Conservation (phyloP, 768 basidiomycete genomes). For the Mycena crocata region DNA sequence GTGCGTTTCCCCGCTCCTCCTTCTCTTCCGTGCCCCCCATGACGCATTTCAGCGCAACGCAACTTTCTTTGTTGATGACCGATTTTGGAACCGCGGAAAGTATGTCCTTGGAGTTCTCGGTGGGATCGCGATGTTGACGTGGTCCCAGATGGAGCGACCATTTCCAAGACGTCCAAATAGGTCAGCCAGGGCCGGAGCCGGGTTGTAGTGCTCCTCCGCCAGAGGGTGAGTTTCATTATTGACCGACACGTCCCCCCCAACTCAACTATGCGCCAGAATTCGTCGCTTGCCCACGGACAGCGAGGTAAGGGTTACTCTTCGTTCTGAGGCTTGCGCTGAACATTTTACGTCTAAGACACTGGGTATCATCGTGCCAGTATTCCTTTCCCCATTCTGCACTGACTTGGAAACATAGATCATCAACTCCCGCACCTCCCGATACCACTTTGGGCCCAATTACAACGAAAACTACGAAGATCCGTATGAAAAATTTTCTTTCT, state of each 20-base stretch:
- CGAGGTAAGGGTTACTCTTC: conserved; percentile 58
- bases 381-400: neutral
- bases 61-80: conserved; percentile 78
- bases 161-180: conserved; percentile 63
- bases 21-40: conserved; percentile 6
- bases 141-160: conserved; percentile 71
- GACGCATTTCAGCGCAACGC: conserved; percentile 59
- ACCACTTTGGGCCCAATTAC: conserved; percentile 70
- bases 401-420: conserved; percentile 57
- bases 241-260: conserved; percentile 1
- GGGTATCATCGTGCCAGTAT: conserved; percentile 54
- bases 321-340: conserved; percentile 21
- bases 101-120: conserved; percentile 43
- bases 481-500: conserved; percentile 51
- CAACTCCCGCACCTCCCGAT: conserved; percentile 73
- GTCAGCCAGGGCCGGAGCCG: conserved; percentile 73
- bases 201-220: conserved; percentile 72
- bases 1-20: conserved; percentile 47
- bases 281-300: conserved; percentile 77
- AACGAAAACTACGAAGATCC: conserved; percentile 70
- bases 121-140: neutral
- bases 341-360: conserved; percentile 60
- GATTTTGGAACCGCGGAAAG: conserved; percentile 81
- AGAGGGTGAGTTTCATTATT: conserved; percentile 56
- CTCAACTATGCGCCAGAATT: conserved; percentile 56